phyloP scores from a whole-genome alignment of 352 stramenopile genomes.

The Globisporangium polare region DNA sequence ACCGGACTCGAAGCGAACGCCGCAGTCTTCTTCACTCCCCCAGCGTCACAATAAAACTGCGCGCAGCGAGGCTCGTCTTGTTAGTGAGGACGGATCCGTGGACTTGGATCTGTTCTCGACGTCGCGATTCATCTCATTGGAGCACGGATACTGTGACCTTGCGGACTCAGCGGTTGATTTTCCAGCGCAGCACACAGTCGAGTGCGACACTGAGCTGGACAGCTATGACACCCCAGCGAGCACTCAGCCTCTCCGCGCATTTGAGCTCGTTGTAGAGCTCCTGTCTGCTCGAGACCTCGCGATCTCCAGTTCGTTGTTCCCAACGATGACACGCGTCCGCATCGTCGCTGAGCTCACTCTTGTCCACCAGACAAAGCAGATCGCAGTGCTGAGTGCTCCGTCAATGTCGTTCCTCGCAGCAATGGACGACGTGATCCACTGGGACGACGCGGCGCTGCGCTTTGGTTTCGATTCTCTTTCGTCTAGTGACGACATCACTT shows the following conservation, averaged over 20 bases:
- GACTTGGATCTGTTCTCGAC: conserved; percentile 23
- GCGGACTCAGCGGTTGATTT: too few species aligned
- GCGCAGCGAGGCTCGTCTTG: conserved; percentile 13
- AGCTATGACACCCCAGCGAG: neutral
- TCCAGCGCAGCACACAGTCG: neutral
- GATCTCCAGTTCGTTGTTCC: neutral
- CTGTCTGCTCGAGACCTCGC: conserved; percentile 7
- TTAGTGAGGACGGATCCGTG: conserved; percentile 3
- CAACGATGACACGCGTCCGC: neutral
- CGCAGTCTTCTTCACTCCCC: neutral
- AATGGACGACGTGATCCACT: conserved; percentile 1
- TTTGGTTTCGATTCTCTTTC: conserved; percentile 2
- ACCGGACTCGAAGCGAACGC: too few species aligned
- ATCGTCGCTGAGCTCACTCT: conserved; percentile 4
- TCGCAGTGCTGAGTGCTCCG: neutral
- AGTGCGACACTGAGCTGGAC: neutral
- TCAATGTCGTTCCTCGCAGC: neutral
- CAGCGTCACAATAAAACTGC: neutral
- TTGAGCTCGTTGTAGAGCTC: conserved; percentile 5
- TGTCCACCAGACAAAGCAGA: neutral
- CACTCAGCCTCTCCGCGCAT: neutral
- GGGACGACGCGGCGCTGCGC: neutral
- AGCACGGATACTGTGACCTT: neutral
- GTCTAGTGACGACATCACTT: neutral
- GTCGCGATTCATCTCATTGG: conserved; percentile 20